phyloP scores from a whole-genome alignment of 2,329 filamentous ascomycete species.

The Fonsecaea nubica region DNA sequence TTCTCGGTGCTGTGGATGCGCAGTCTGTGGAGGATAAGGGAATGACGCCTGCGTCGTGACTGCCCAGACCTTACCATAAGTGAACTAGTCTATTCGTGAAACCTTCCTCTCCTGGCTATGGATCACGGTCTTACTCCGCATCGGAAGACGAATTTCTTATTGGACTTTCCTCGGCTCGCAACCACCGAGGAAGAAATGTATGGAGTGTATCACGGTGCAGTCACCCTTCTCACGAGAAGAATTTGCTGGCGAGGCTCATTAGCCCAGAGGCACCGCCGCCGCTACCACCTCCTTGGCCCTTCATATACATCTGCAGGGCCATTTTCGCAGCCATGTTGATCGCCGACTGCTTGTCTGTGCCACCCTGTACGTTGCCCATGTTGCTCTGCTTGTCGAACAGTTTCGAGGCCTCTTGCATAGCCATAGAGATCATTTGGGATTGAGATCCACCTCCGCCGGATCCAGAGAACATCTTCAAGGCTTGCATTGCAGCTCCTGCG shows the following conservation, averaged over 20 bases:
- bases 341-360: constrained; percentile 78
- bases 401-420: constrained; percentile 87
- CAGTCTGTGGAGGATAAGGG: constrained; percentile 19
- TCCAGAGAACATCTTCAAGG: constrained; percentile 68
- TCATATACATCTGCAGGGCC: constrained; percentile 90
- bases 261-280: constrained; percentile 59
- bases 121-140: constrained; percentile 4
- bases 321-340: constrained; percentile 81
- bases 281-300: constrained; percentile 68
- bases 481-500: constrained; percentile 61
- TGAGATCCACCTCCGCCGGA: constrained; percentile 61
- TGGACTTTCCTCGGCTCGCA: not conserved
- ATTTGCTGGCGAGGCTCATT: constrained; percentile 67
- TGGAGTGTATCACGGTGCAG: not conserved
- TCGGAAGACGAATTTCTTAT: not conserved
- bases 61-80: constrained; percentile 1
- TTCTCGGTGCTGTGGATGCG: constrained; percentile 12
- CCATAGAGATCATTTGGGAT: constrained; percentile 81
- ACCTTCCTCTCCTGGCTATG: constrained; percentile 6
- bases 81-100: constrained; percentile 2
- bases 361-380: constrained; percentile 61
- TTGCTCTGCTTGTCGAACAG: constrained; percentile 68
- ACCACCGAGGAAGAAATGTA: not conserved
- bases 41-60: constrained; percentile 14
- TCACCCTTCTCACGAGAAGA: constrained; percentile 49